Evolutionary conservation across 2,329 filamentous ascomycete genomes (phyloP).

Genomic region (Apiospora sp.): DNA sequence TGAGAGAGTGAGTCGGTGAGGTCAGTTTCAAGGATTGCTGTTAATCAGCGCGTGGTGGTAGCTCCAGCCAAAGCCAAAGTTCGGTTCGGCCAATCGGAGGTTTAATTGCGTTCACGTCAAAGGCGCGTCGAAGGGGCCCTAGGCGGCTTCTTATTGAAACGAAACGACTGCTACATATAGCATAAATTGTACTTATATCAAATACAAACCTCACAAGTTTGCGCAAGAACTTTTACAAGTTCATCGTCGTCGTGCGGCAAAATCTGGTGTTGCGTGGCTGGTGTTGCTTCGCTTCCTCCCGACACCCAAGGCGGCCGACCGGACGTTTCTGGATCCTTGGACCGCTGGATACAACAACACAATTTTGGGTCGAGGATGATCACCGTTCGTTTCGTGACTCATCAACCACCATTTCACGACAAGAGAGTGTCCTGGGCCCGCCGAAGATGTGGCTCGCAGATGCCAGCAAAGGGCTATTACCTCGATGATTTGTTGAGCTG

Average conservation of each 20-base stretch:
- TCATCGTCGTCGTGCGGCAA: not conserved
- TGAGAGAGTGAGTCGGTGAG: not conserved
- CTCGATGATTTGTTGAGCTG: not conserved
- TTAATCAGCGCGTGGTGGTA: not conserved
- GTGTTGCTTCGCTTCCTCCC: not conserved
- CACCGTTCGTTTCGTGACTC: not conserved
- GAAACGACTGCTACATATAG: conserved; percentile 19
- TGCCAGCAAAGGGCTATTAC: not conserved
- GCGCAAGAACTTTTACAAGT: not conserved
- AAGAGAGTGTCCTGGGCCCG: not conserved
- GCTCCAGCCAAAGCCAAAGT: not conserved
- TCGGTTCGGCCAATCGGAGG: conserved; percentile 17
- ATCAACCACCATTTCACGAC: not conserved
- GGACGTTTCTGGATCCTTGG: not conserved
- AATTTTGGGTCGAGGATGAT: not conserved
- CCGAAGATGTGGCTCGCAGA: not conserved
- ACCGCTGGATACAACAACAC: not conserved
- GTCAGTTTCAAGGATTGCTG: not conserved
- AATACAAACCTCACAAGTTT: not conserved
- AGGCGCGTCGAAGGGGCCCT: not conserved
- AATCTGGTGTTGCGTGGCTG: not conserved
- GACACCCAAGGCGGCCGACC: not conserved
- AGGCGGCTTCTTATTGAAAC: not conserved
- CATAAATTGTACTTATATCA: not conserved
- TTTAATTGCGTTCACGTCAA: not conserved